phyloP scores from a whole-genome alignment of 2,329 filamentous ascomycete genomes.

The Apiospora phragmitis region DNA sequence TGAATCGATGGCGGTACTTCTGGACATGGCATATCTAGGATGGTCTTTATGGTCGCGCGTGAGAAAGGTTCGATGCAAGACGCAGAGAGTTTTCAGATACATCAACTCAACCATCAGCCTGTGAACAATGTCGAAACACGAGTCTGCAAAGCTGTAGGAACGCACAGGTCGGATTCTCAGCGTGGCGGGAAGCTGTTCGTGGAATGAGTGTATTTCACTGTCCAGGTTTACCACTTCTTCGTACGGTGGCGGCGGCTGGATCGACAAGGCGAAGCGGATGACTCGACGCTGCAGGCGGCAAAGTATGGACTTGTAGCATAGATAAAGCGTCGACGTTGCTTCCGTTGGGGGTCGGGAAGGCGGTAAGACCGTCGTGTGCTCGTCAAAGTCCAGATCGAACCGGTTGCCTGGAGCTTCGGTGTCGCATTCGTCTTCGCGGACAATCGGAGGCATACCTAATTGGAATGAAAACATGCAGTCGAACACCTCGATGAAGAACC shows the following conservation, averaged over 20 bases:
- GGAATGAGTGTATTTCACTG: slow-evolving; percentile 39
- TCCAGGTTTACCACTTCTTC: slow-evolving; percentile 41
- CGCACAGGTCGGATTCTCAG: slow-evolving; percentile 43
- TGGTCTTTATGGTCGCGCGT: slow-evolving; percentile 38
- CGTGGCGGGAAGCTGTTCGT: slow-evolving; percentile 38
- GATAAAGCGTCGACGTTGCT: slow-evolving; percentile 43
- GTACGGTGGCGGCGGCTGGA: slow-evolving; percentile 34
- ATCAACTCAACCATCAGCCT: slow-evolving; percentile 49
- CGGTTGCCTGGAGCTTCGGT: slow-evolving; percentile 47
- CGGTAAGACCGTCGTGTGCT: slow-evolving; percentile 43
- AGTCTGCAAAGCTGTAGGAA: slow-evolving; percentile 43
- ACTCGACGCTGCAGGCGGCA: slow-evolving; percentile 45
- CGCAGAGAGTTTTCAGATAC: slow-evolving; percentile 49
- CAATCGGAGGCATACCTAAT: slow-evolving; percentile 52
- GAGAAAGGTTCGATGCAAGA: slow-evolving; percentile 51
- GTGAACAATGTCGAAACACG: slow-evolving; percentile 47
- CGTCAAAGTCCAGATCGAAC: slow-evolving; percentile 53
- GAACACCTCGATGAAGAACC: slow-evolving; percentile 48
- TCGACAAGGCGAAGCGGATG: slow-evolving; percentile 41
- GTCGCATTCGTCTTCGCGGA: slow-evolving; percentile 48
- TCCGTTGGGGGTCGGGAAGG: slow-evolving; percentile 43
- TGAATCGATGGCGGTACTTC: slow-evolving; percentile 42
- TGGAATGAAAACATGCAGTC: slow-evolving; percentile 52
- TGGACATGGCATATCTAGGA: slow-evolving; percentile 38
- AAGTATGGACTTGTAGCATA: slow-evolving; percentile 43